These are phyloP conservation scores for Teunomyces aglyptinius DNA, from an alignment of 805 yeast genomes.

Conservation along the genomic window DNA sequence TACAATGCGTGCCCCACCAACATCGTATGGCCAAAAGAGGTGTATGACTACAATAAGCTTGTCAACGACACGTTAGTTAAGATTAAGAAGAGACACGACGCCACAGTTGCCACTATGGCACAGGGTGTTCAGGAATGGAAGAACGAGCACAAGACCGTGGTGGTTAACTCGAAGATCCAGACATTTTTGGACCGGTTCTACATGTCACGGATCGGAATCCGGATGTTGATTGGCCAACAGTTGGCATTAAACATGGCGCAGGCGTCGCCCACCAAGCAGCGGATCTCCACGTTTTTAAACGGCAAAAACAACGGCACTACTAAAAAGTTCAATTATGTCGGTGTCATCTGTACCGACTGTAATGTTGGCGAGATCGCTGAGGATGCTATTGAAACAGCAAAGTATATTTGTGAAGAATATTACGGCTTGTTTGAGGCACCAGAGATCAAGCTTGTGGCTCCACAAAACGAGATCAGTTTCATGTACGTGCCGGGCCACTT, in stretches of 20 bases:
- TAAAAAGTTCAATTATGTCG: slow-evolving; percentile 64
- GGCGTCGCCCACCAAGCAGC: slow-evolving; percentile 38
- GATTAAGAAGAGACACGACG: slow-evolving; percentile 84
- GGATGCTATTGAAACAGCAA: slow-evolving; percentile 87
- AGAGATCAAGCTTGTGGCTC: slow-evolving; percentile 72
- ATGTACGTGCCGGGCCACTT: slow-evolving; percentile 94
- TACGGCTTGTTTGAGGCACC: slow-evolving; percentile 88
- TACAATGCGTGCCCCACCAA: slow-evolving; percentile 56
- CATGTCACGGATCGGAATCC: slow-evolving; percentile 86
- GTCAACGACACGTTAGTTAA: slow-evolving; percentile 65
- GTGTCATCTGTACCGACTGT: slow-evolving; percentile 83
- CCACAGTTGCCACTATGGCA: slow-evolving; percentile 89
- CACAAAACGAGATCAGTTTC: slow-evolving; percentile 66
- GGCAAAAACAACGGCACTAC: slow-evolving; percentile 19
- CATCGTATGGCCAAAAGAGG: slow-evolving; percentile 69
- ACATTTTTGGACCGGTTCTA: slow-evolving; percentile 81
- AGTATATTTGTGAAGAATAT: slow-evolving; percentile 88
- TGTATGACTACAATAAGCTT: slow-evolving; percentile 62
- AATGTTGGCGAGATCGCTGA: slow-evolving; percentile 79
- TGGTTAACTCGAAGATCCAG: slow-evolving; percentile 72
- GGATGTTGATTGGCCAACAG: slow-evolving; percentile 95
- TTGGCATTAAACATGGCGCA: slow-evolving; percentile 76
- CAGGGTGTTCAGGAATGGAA: slow-evolving; percentile 94
- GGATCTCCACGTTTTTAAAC: slow-evolving; percentile 34
- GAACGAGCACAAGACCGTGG: slow-evolving; percentile 41